Percentiles rank a stretch among this genome's conserved stretches.
phyloP scores from a whole-genome alignment of 2,329 filamentous ascomycete species.

The Gyromitra esculenta region DNA sequence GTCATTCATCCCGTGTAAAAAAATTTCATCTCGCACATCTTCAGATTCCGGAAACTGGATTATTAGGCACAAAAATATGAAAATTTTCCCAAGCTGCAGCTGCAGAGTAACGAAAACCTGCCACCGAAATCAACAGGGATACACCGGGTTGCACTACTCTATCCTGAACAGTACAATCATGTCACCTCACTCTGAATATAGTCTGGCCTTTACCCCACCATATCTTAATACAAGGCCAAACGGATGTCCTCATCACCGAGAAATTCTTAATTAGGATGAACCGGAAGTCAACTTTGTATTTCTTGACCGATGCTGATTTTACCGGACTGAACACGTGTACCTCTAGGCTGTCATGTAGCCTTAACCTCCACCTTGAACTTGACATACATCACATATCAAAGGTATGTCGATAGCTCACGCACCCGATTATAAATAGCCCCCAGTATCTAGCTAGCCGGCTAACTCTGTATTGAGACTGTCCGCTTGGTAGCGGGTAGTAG shows the following conservation, averaged over 20 bases:
- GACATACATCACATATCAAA: neutral
- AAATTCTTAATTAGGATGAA: neutral
- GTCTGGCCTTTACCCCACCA: neutral
- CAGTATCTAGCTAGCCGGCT: neutral
- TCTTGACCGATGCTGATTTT: neutral
- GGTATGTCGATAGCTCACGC: neutral
- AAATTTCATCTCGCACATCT: neutral
- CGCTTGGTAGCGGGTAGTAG: neutral
- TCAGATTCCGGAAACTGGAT: neutral
- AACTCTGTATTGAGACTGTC: neutral
- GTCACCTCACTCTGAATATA: neutral
- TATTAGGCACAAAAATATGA: neutral
- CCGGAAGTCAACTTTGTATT: neutral
- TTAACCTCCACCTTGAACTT: neutral
- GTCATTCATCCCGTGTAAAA: too few species aligned
- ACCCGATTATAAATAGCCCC: neutral
- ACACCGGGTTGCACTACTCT: neutral
- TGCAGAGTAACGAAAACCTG: neutral
- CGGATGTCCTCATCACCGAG: neutral
- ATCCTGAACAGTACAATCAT: neutral
- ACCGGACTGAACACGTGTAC: constrained; percentile 2
- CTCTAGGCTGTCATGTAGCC: neutral
- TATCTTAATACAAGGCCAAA: neutral
- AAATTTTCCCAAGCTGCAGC: neutral
- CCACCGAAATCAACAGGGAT: neutral